These are phyloP conservation scores for Botrytis byssoidea DNA, from an alignment of 2,329 filamentous ascomycete genomes.

Conservation along the genomic window DNA sequence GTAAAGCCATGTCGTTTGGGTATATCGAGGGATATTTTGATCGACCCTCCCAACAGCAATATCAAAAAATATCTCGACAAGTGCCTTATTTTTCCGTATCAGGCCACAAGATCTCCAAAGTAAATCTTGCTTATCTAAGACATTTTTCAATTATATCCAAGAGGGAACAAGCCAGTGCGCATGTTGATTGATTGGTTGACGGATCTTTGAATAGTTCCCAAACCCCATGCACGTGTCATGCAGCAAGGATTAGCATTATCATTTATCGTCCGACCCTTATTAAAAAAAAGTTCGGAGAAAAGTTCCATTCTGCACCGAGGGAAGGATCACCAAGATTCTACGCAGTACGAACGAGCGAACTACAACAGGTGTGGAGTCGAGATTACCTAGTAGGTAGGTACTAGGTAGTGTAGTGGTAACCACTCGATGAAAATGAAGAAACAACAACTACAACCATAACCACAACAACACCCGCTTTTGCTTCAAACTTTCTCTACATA, in stretches of 20 bases:
- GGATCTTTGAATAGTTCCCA: neutral
- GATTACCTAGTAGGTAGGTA: neutral
- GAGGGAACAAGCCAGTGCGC: neutral
- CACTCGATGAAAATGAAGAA: neutral
- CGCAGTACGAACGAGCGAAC: neutral
- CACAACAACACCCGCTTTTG: neutral
- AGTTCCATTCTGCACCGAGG: neutral
- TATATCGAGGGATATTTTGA: neutral
- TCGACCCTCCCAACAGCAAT: neutral
- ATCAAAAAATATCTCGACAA: slow-evolving; percentile 17
- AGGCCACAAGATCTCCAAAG: neutral
- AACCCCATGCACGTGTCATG: neutral
- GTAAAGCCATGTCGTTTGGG: slow-evolving; percentile 36
- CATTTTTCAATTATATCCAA: neutral
- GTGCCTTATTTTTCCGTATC: neutral
- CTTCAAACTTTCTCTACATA: neutral
- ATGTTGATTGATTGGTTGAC: neutral
- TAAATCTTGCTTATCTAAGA: neutral
- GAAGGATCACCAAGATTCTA: neutral
- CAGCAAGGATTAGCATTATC: neutral
- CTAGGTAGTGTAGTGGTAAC: neutral
- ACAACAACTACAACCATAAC: neutral
- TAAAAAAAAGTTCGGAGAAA: neutral
- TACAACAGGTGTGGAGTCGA: neutral
- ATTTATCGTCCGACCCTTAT: neutral